Evolutionary conservation across 306 rosid species (phyloP), one percentile per base, ranked within the genome.

Genomic region (Phaseolus lunatus): DNA sequence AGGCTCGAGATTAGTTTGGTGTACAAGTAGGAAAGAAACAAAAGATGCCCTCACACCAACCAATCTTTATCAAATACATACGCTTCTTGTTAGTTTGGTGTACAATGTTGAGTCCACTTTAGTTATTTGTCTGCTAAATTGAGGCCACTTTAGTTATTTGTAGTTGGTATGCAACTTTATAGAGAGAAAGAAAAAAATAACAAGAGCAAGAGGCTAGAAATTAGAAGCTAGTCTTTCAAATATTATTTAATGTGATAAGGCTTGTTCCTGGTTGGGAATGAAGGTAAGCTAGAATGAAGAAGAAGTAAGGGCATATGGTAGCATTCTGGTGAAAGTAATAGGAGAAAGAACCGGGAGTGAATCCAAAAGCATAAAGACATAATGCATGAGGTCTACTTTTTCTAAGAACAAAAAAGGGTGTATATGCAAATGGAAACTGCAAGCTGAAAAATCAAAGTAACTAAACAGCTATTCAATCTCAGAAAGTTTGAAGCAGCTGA

Each of bases 361-460:
- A 63, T 78, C 80, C 76, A 73, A 73, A 61, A 35, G 70, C 70
- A 74, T 68, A 59, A 83, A 73, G 73, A 73, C 79, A 78, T 57
- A 57, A 47, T 65, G 63, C 76, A 73, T 39, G 74, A 57, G 35
- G 20, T n/a, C 68, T 79, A 76, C 81, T 75, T 78, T 73, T 70
- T 66, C 19, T 26, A 48, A 47, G 67, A 67, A 80, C 23, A 20
- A 58, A 57, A 54, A 58, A 80, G 52, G 31, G 9, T 65, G n/a
- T 58, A 31, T 76, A 80, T 76, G 70, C 65, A 84, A 58, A 80
- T 66, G 82, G 80, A 81, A 78, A 69, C 67, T 72, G 80, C 80
- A 48, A n/a, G 54, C 78, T 47, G 16, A 62, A 65, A 77, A 76
- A 72, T 80, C 80, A 66, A 80, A 80, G 52, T 59, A 66, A 76